Evolutionary conservation across 2,329 filamentous ascomycete genomes (phyloP), one percentile per base, ranked within the genome.

Genomic region (Aspergillus pseudotamarii): DNA sequence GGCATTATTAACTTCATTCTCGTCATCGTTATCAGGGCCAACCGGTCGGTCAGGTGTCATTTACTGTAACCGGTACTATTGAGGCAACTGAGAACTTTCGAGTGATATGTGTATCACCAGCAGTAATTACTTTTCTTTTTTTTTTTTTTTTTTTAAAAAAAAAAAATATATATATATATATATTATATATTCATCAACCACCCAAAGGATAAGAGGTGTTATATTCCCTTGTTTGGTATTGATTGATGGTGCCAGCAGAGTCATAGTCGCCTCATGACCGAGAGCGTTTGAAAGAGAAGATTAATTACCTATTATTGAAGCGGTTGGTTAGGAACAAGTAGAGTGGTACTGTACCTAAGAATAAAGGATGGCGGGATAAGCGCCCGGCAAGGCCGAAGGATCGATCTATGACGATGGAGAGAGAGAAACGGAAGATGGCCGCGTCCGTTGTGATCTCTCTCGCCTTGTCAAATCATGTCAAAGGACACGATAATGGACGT

Each of bases 351-450:
- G 36, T 38, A 34, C 21, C 46, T 50, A n/a, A 23, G 28, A 36
- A 55, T 55, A 36, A 59, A 55, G 51, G 41, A 59, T 57, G 61
- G 57, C 50, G 58, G 61, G 57, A 63, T 63, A 59, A 55, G 61
- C 61, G 61, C 61, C 61, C 61, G 61, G 45, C 51, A 53, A 57
- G 43, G 16, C 60, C 60, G 60, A 62, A 48, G 36, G 30, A 58
- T n/a, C 30, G 45, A 59, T 50, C 36, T n/a, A 59, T 59, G 61
- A 60, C 46, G 43, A 59, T 32, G 26, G 57, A 23, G n/a, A 48
- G 21, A 55, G 43, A 36, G 56, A 59, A 43, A 56, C 34, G 30
- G 34, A 41, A 32, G 50, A 45, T 60, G 38, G 36, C 53, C 56
- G 38, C 38, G 38, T 56, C 61, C 50, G 38, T 60, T 45, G 34